Base-by-base conservation (phyloP, 805 yeast species). In the Komagataella pastoris region DNA sequence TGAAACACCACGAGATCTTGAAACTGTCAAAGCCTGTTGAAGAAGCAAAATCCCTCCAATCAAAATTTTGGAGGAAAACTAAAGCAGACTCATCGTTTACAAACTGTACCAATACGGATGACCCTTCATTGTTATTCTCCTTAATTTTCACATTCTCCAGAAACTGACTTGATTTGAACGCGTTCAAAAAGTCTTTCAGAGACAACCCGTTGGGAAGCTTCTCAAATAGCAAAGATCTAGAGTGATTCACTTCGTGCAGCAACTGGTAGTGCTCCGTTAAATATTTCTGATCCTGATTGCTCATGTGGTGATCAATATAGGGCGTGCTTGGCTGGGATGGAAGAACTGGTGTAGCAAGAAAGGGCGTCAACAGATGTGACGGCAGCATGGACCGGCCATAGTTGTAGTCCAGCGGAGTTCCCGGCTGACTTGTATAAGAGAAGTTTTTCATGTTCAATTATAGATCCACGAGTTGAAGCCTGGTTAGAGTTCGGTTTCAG, bases 331-430 rank as follows among this genome's bases (percentile, higher is more conserved):
- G 47, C 12, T 21, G 12, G 17, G 24, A 21, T 7, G 47, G 54
- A 57, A 51, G 51, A 17, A 63, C 54, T 3, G 73, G 72, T 46
- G 72, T 64, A 51, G 73, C 76, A 7, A 77, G 66, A 58, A 74
- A 81, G 0, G 88, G 88, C 3, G 87, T 80, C 49, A 83, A 65
- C 50, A 83, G 64, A 57, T 81, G 84, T 17, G 82, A 68, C 1
- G 89, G 89, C 17, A 83, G 65, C 71, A 82, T 71, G 12, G 82
- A 75, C 3, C 79, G 75, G 7, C 84, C 81, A 58, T 80, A 81
- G 3, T 75, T 66, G 52, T 75, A 62, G 59, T 82, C 87, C 57
- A 80, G 72, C 1, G 88, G 86, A 2, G 83, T 74, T 45, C 63
- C 70, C 2, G 80, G 79, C 3, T 30, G 40, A 30, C 40, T 30